Evolutionary conservation across 805 yeast species (phyloP).

Genomic region (Metschnikowia similis): DNA sequence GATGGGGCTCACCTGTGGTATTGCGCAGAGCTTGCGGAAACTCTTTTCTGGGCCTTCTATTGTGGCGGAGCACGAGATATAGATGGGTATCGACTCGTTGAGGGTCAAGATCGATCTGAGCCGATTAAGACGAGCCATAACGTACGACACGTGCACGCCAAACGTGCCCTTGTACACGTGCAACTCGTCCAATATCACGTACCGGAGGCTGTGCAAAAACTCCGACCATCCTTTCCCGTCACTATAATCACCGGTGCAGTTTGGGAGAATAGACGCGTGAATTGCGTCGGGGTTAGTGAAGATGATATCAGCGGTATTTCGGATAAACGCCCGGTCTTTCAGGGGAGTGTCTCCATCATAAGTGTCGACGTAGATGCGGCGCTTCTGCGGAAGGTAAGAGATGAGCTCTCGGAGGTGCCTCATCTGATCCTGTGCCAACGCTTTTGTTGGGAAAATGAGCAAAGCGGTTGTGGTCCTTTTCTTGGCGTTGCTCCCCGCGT

Average conservation of each 20-base stretch:
- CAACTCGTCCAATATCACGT: conserved; percentile 77
- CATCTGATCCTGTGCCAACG: conserved; percentile 94
- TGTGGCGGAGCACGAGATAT: conserved; percentile 94
- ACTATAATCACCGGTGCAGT: conserved; percentile 29
- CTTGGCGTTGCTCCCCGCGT: conserved; percentile 29
- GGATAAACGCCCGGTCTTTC: conserved; percentile 47
- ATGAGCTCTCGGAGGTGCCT: conserved; percentile 65
- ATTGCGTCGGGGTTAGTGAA: conserved; percentile 95
- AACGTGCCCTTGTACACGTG: conserved; percentile 88
- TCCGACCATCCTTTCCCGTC: conserved; percentile 52
- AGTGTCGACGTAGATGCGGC: conserved; percentile 60
- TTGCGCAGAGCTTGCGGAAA: conserved; percentile 71
- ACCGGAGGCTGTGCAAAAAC: conserved; percentile 60
- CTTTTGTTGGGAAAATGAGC: conserved; percentile 94
- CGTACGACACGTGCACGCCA: conserved; percentile 87
- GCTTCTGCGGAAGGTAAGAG: conserved; percentile 40
- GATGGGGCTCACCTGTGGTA: conserved; percentile 41
- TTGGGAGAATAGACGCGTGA: conserved; percentile 80
- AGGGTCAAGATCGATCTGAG: conserved; percentile 26
- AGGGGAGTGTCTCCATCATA: conserved; percentile 91
- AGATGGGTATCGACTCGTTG: conserved; percentile 37
- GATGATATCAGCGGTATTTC: conserved; percentile 67
- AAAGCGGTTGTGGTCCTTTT: conserved; percentile 56
- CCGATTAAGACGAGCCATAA: conserved; percentile 75
- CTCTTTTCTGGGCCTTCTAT: conserved; percentile 68